A percentile compares a stretch with the other conserved stretches of the same genome.
Evolutionary conservation across 1,139 yeast species (phyloP).

Genomic region (Geotrichum reessii): DNA sequence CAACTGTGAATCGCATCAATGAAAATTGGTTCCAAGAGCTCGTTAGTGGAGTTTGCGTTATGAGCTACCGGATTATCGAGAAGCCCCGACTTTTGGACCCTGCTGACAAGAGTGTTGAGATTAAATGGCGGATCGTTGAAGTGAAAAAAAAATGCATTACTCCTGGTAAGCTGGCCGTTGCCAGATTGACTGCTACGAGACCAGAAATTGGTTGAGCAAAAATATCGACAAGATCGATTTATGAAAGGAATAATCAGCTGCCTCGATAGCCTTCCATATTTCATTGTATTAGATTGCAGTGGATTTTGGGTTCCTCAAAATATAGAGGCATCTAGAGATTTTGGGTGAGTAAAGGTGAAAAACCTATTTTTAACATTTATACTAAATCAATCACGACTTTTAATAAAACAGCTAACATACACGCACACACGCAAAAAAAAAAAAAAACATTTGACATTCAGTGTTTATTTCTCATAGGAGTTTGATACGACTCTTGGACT

Average conservation of each 20-base stretch:
- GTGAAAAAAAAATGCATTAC: conserved; percentile 8
- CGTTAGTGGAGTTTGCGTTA: neutral
- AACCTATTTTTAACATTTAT: neutral
- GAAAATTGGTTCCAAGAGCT: conserved; percentile 1
- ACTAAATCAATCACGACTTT: neutral
- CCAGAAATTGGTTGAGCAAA: neutral
- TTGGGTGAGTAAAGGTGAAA: neutral
- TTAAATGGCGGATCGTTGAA: conserved; percentile 19
- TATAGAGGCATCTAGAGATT: neutral
- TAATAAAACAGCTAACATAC: neutral
- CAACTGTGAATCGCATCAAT: conserved; percentile 17
- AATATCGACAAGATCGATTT: neutral
- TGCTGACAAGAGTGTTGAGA: conserved; percentile 7
- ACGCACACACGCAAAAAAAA: neutral
- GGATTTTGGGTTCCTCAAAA: neutral
- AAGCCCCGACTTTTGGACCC: conserved; percentile 14
- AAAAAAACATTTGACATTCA: neutral
- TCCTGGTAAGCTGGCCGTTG: neutral
- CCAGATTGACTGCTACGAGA: neutral
- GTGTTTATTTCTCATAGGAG: no score
- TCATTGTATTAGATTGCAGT: neutral
- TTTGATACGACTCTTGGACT: no score
- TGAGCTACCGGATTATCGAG: neutral
- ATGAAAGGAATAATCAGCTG: neutral
- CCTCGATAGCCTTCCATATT: neutral